Percentiles rank a stretch among this genome's conserved stretches.
phyloP scores from a whole-genome alignment of 345 rosid species.

The Kandelia obovata region DNA sequence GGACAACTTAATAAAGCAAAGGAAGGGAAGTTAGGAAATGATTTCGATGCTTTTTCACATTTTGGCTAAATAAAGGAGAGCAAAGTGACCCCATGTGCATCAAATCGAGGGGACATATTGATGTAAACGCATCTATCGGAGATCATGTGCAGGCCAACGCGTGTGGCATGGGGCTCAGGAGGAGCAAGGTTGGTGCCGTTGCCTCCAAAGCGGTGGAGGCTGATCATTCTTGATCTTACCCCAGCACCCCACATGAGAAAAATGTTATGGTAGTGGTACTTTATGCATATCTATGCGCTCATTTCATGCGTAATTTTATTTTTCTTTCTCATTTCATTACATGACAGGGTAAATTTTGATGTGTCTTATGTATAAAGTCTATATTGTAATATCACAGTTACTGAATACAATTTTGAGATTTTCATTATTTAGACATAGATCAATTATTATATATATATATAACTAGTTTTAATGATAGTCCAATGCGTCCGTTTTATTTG shows the following conservation, averaged over 20 bases:
- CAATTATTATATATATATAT: too few species aligned
- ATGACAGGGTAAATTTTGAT: too few species aligned
- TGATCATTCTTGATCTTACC: background rate
- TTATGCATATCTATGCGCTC: too few species aligned
- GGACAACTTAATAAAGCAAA: background rate
- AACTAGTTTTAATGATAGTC: too few species aligned
- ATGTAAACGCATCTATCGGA: slow-evolving; percentile 8
- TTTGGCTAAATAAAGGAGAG: slow-evolving; percentile 1
- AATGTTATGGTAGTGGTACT: too few species aligned
- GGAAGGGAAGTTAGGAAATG: background rate
- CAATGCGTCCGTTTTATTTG: too few species aligned
- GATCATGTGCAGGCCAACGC: slow-evolving; percentile 4
- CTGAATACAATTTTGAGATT: too few species aligned
- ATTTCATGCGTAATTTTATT: too few species aligned
- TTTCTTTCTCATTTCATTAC: too few species aligned
- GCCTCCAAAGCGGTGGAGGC: background rate
- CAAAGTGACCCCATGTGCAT: slow-evolving; percentile 20
- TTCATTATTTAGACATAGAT: too few species aligned
- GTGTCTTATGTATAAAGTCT: too few species aligned
- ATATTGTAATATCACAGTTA: too few species aligned
- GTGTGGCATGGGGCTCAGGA: background rate
- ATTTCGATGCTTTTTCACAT: background rate
- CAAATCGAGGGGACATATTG: slow-evolving; percentile 28
- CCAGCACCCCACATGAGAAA: slow-evolving; percentile 2
- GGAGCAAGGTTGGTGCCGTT: background rate